Evolutionary conservation across 208 protist genomes (phyloP).

Genomic region (Balamuthia mandrillaris): DNA sequence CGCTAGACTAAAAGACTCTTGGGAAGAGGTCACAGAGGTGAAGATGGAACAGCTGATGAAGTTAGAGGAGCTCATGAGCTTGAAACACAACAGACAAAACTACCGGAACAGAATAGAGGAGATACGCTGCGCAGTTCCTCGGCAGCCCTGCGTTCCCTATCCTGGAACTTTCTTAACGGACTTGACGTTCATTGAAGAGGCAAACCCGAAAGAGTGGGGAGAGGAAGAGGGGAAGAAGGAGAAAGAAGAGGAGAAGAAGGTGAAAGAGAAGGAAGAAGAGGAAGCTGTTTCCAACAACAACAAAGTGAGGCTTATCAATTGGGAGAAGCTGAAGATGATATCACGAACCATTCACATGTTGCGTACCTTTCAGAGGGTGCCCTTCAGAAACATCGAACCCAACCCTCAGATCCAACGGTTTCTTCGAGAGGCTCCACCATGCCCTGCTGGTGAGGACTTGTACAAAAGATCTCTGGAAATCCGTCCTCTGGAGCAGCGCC

Average conservation of each 20-base stretch:
- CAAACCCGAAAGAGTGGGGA: too few species aligned
- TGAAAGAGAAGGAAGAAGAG: too few species aligned
- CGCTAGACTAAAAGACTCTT: constrained; percentile 15
- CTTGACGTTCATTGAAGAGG: neutral
- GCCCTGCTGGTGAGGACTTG: neutral
- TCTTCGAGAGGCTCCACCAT: neutral
- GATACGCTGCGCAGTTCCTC: too few species aligned
- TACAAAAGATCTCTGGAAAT: neutral
- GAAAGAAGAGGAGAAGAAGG: neutral
- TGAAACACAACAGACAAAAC: neutral
- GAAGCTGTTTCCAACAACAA: too few species aligned
- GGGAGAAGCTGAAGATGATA: constrained; percentile 19
- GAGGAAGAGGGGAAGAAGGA: neutral
- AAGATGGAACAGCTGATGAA: neutral
- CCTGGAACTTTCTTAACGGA: neutral
- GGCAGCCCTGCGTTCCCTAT: neutral
- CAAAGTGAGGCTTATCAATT: neutral
- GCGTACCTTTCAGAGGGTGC: neutral
- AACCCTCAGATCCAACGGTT: neutral
- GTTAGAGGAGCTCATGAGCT: constrained; percentile 11
- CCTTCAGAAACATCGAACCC: neutral
- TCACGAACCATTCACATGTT: neutral
- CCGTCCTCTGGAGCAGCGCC: neutral
- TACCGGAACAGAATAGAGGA: neutral
- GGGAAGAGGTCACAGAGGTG: neutral